These are phyloP conservation scores for Piper longum DNA, from an alignment of 164 flowering plant species.

Conservation along the genomic window DNA sequence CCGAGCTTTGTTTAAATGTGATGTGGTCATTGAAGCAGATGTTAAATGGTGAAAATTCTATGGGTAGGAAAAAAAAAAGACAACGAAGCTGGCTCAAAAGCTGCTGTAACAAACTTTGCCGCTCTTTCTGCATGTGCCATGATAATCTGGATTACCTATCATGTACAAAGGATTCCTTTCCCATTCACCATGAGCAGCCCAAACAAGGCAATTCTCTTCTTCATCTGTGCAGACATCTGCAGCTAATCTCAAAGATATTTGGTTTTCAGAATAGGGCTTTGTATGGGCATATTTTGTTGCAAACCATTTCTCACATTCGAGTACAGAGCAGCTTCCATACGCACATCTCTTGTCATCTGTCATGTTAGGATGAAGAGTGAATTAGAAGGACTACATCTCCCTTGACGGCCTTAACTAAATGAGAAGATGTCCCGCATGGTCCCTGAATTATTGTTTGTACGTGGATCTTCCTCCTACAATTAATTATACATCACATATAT, in stretches of 20 bases:
- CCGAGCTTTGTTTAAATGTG: no score
- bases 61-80: no score
- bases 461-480: not conserved
- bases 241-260: conserved; percentile 4
- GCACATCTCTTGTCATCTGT: conserved; percentile 48
- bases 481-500: not conserved
- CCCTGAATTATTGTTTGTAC: conserved; percentile 18
- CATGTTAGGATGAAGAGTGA: conserved; percentile 42
- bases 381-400: conserved; percentile 75
- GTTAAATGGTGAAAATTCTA: no score
- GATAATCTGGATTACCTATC: conserved; percentile 72
- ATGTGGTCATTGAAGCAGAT: no score
- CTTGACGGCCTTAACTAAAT: conserved; percentile 39
- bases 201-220: conserved; percentile 46
- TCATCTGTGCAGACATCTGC: conserved; percentile 70
- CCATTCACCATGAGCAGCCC: conserved; percentile 89
- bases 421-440: conserved; percentile 29
- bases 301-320: conserved; percentile 69
- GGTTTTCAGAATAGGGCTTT: conserved; percentile 10
- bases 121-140: conserved; percentile 80
- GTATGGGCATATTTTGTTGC: conserved; percentile 51
- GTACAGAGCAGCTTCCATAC: conserved; percentile 61
- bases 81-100: not conserved
- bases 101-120: conserved; percentile 39
- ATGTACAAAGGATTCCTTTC: conserved; percentile 61